Evolutionary conservation across 345 rosid genomes (phyloP).

Genomic region (Abelmoschus esculentus): DNA sequence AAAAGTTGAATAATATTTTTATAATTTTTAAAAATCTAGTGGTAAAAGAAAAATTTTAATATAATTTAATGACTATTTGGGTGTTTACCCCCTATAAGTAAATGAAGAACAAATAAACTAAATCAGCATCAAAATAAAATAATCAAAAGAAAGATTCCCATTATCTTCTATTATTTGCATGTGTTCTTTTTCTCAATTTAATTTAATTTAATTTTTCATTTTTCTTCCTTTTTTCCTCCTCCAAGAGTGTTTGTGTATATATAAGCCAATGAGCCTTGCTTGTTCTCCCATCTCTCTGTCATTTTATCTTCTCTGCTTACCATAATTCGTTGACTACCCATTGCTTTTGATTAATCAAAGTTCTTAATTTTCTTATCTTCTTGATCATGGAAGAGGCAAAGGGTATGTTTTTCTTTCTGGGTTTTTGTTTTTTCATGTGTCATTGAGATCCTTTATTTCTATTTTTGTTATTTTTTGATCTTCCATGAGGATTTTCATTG

Average conservation of each 20-base stretch:
- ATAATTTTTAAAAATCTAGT: no score
- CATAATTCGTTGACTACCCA: conserved; percentile 3
- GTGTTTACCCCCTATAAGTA: no score
- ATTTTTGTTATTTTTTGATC: neutral
- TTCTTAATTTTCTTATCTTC: neutral
- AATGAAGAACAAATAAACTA: no score
- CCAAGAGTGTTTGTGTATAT: neutral
- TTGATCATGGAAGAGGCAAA: conserved; percentile 25
- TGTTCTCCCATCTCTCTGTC: neutral
- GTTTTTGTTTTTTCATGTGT: neutral
- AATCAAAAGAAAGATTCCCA: neutral
- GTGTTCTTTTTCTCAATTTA: neutral
- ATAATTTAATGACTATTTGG: no score
- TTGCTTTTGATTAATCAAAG: neutral
- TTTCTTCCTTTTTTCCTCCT: neutral
- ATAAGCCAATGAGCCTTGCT: neutral
- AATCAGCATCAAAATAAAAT: neutral
- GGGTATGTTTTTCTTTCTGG: conserved; percentile 12
- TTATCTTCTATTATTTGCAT: neutral
- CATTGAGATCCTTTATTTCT: neutral
- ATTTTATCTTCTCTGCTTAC: neutral
- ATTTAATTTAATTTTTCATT: neutral
- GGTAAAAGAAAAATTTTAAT: no score
- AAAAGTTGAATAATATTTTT: no score
- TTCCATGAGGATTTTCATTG: neutral